Percentiles rank a stretch among this genome's conserved stretches.
Evolutionary conservation across 805 yeast species (phyloP).

Genomic region (Monosporozyma aerobia): DNA sequence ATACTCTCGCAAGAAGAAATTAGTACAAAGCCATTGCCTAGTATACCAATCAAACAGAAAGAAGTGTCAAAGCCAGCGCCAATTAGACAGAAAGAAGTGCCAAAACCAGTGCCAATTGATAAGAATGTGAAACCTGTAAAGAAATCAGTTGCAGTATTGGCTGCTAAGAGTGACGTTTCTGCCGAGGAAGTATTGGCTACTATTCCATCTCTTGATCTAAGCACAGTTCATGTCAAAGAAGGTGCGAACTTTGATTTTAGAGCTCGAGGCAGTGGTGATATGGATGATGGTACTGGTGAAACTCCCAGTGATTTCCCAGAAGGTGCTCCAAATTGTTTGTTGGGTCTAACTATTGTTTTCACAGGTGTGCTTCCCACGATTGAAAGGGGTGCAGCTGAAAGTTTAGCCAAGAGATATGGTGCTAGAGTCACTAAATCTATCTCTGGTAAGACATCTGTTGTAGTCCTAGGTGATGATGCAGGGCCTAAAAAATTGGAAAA

Average conservation of each 20-base stretch:
- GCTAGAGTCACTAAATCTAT: conserved; percentile 84
- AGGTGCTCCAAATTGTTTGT: conserved; percentile 77
- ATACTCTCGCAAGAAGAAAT: background rate
- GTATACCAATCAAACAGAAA: background rate
- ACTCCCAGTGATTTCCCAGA: conserved; percentile 48
- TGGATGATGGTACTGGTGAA: conserved; percentile 12
- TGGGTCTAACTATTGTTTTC: conserved; percentile 85
- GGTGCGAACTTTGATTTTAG: conserved; percentile 46
- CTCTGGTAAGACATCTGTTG: conserved; percentile 75
- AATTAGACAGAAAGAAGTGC: background rate
- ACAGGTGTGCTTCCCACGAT: conserved; percentile 82
- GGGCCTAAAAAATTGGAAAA: conserved; percentile 90
- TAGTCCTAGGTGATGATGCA: conserved; percentile 90
- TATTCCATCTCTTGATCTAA: conserved; percentile 69
- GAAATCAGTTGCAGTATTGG: background rate
- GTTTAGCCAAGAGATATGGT: conserved; percentile 75
- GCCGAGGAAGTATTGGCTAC: conserved; percentile 35
- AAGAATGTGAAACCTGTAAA: background rate
- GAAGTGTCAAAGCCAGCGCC: background rate
- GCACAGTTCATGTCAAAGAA: conserved; percentile 39
- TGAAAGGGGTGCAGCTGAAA: conserved; percentile 67
- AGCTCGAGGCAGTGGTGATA: conserved; percentile 34
- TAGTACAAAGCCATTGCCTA: background rate
- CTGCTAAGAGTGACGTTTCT: conserved; percentile 3
- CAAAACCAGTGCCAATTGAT: background rate